Evolutionary conservation across 805 yeast genomes (phyloP).

Genomic region (Helenozyma baotianmanensis): DNA sequence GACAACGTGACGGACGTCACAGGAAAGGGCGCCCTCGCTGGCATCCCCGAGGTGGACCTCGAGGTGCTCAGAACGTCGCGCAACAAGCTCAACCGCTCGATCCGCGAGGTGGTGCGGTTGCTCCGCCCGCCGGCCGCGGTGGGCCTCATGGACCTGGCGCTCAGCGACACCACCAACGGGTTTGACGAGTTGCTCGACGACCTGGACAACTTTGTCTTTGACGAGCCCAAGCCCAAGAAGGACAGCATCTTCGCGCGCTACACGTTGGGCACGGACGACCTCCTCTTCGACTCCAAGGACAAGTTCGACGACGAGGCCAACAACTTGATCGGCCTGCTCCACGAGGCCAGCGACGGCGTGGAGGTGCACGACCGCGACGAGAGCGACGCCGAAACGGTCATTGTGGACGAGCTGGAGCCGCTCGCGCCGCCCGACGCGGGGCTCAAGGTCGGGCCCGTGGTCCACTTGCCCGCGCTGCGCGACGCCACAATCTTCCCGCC

Average conservation of each 20-base stretch:
- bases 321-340: neutral
- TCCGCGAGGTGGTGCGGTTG: conserved; percentile 13
- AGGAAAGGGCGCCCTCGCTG: neutral
- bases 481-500: neutral
- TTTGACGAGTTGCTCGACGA: conserved; percentile 11
- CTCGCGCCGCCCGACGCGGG: conserved; percentile 1
- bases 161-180: conserved; percentile 1
- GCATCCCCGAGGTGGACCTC: conserved; percentile 14
- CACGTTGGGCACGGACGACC: conserved; percentile 12
- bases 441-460: neutral
- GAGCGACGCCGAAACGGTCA: conserved; percentile 16
- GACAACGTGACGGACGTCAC: neutral
- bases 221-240: conserved; percentile 1
- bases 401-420: conserved; percentile 9
- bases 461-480: neutral
- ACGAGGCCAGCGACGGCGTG: neutral
- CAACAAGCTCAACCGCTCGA: conserved; percentile 10
- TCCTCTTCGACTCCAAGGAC: conserved; percentile 1
- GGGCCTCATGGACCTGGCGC: conserved; percentile 4
- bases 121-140: conserved; percentile 13
- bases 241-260: conserved; percentile 11
- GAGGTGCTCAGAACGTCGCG: conserved; percentile 13
- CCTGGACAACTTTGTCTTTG: conserved; percentile 1
- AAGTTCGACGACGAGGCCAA: neutral
- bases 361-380: conserved; percentile 1